Base-by-base conservation (phyloP, 345 rosid species). In the Cardiospermum halicacabum region DNA sequence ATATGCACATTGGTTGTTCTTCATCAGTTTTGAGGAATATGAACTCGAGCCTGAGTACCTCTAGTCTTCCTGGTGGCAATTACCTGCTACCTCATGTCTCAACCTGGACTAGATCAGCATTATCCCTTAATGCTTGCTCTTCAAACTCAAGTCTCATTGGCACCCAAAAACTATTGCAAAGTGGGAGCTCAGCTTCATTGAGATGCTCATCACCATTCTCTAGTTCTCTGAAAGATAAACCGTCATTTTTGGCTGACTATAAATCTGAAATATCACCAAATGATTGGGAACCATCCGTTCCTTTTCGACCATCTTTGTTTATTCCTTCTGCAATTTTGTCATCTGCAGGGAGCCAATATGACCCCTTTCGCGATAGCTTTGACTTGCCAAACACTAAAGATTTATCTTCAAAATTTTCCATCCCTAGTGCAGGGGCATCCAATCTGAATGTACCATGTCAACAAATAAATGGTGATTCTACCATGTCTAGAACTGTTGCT, bases 261-360 rank as follows among this genome's bases (percentile, higher is more conserved):
- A 77, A 70, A 69, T 73, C 69, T 69, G 76, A 75, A 39, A 49
- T 75, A 71, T 74, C 81, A 60, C 78, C 88, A 42, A 71, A 80
- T 79, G 85, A 85, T 71, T 94, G 99, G 99, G 95, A 85, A 57
- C 92, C 91, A 43, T 94, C 99, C 30, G 80, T 83, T 58, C 95
- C 97, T 55, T 94, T 94, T 75, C 80, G 56, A 55, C 85, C 97
- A 7, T 88, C 96, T 37, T 85, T 89, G 66, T 58, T 75, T 25
- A 72, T 86, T 42, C 75, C 78, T 66, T 73, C 80, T 56, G 66
- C 76, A 15, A 72, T 62, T 56, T 73, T 68, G 69, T 76, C 95
- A 28, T 82, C 92, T 26, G 69, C 77, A 9, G 82, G 74, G 66
- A 76, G 77, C 65, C 80, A 77, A 36, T 90, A 82, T 61, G 88